Conservation (phyloP, 2,329 filamentous ascomycete species). For the Sporothrix globosa region DNA sequence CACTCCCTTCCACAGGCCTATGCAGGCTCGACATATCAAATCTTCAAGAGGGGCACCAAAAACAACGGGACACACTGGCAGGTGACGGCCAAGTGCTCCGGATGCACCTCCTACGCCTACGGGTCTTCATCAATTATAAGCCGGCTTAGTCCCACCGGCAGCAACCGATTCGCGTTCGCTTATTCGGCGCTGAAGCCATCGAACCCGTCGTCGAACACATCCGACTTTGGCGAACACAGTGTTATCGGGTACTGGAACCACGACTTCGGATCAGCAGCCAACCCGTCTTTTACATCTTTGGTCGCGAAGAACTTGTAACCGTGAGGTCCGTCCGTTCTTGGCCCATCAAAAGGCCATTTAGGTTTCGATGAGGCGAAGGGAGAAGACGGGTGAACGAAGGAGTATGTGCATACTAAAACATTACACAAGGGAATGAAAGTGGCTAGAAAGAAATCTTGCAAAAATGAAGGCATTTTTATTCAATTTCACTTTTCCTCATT, state of each 20-base stretch:
- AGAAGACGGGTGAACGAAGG: too few species aligned
- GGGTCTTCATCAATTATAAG: slow-evolving; percentile 27
- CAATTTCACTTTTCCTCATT: too few species aligned
- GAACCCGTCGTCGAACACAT: slow-evolving; percentile 36
- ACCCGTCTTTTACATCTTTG: slow-evolving; percentile 36
- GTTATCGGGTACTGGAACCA: slow-evolving; percentile 41
- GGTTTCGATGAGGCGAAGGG: too few species aligned
- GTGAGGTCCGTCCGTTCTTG: too few species aligned
- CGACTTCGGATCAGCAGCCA: slow-evolving; percentile 38
- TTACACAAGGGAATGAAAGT: too few species aligned
- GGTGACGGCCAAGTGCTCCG: slow-evolving; percentile 47
- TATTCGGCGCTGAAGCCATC: slow-evolving; percentile 37
- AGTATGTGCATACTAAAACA: too few species aligned
- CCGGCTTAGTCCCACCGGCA: slow-evolving; percentile 36
- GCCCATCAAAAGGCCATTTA: too few species aligned
- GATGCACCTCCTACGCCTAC: slow-evolving; percentile 43
- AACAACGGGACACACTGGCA: slow-evolving; percentile 49
- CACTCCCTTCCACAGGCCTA: slow-evolving; percentile 43
- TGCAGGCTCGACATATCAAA: slow-evolving; percentile 40
- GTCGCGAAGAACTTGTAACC: slow-evolving; percentile 26
- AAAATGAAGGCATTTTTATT: too few species aligned
- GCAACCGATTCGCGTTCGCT: slow-evolving; percentile 41
- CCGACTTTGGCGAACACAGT: slow-evolving; percentile 39
- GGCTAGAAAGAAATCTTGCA: too few species aligned
- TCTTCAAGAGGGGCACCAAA: slow-evolving; percentile 46